A percentile compares a stretch with the other conserved stretches of the same genome.
Evolutionary conservation across 192 early-diverging fungal species (phyloP).

Genomic region (Backusella westeae): DNA sequence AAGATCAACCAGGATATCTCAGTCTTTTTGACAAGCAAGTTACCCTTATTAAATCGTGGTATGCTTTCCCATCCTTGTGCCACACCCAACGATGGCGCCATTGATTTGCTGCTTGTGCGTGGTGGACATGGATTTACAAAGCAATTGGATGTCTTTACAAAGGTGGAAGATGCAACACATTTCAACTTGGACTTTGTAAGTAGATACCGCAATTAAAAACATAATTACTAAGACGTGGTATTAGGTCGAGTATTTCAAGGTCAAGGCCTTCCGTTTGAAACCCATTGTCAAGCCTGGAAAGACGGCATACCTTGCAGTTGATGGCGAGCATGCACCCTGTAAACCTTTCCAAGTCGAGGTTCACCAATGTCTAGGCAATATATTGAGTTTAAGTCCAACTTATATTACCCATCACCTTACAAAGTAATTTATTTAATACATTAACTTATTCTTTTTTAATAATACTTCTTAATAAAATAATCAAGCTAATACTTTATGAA

Average conservation of each 20-base stretch:
- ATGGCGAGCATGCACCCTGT: slow-evolving; percentile 51
- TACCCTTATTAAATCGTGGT: slow-evolving; percentile 46
- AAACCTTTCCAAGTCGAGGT: slow-evolving; percentile 59
- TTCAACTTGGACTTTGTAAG: slow-evolving; percentile 43
- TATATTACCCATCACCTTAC: neutral
- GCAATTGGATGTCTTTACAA: slow-evolving; percentile 33
- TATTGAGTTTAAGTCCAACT: slow-evolving; percentile 35
- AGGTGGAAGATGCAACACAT: slow-evolving; percentile 46
- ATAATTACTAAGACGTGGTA: too few species aligned
- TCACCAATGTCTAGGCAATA: slow-evolving; percentile 40
- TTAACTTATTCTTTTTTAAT: neutral
- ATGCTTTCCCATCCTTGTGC: slow-evolving; percentile 45
- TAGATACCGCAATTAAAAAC: too few species aligned
- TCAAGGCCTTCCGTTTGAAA: slow-evolving; percentile 54
- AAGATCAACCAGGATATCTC: slow-evolving; percentile 38
- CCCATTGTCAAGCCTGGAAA: slow-evolving; percentile 26
- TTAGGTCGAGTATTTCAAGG: slow-evolving; percentile 53
- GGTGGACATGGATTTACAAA: slow-evolving; percentile 25
- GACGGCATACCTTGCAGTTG: slow-evolving; percentile 46
- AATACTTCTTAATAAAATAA: neutral
- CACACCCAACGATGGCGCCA: slow-evolving; percentile 47
- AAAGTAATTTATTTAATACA: neutral
- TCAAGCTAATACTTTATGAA: neutral
- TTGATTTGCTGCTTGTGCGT: slow-evolving; percentile 48
- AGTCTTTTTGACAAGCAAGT: slow-evolving; percentile 45